phyloP scores from a whole-genome alignment of 768 basidiomycete genomes.

The Collybiopsis confluens region DNA sequence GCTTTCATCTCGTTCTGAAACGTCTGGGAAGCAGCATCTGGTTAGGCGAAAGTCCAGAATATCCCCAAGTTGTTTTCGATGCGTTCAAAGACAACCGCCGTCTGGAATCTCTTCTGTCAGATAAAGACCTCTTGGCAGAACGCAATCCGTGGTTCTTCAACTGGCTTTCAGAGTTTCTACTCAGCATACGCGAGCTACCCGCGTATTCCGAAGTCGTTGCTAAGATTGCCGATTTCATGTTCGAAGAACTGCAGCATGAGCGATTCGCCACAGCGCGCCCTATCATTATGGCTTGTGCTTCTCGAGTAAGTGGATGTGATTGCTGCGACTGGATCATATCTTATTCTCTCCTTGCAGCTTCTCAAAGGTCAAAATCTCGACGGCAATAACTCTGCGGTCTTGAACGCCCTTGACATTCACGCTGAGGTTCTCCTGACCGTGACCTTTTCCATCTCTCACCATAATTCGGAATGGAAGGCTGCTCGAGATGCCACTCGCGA shows the following conservation, averaged over 20 bases:
- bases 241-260: constrained; percentile 78
- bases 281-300: constrained; percentile 52
- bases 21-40: constrained; percentile 58
- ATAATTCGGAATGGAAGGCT: constrained; percentile 29
- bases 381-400: constrained; percentile 13
- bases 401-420: constrained; percentile 35
- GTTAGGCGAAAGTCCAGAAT: constrained; percentile 66
- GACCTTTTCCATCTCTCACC: constrained; percentile 30
- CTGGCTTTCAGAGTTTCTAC: constrained; percentile 65
- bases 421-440: constrained; percentile 31
- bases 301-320: constrained; percentile 47
- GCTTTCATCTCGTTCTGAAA: constrained; percentile 56
- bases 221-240: constrained; percentile 67
- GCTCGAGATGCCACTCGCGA: constrained; percentile 29
- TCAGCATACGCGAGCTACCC: constrained; percentile 44
- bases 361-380: constrained; percentile 14
- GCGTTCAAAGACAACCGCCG: constrained; percentile 75
- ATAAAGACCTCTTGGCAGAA: constrained; percentile 24
- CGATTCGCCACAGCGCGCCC: constrained; percentile 60
- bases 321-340: not conserved
- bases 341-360: constrained; percentile 20
- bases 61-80: constrained; percentile 76
- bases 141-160: constrained; percentile 45
- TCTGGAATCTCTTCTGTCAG: constrained; percentile 43
- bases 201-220: constrained; percentile 67